Percentiles rank a stretch among this genome's conserved stretches.
Conservation (phyloP, 2,329 filamentous ascomycete genomes). For the Harringtonia aguacate region DNA sequence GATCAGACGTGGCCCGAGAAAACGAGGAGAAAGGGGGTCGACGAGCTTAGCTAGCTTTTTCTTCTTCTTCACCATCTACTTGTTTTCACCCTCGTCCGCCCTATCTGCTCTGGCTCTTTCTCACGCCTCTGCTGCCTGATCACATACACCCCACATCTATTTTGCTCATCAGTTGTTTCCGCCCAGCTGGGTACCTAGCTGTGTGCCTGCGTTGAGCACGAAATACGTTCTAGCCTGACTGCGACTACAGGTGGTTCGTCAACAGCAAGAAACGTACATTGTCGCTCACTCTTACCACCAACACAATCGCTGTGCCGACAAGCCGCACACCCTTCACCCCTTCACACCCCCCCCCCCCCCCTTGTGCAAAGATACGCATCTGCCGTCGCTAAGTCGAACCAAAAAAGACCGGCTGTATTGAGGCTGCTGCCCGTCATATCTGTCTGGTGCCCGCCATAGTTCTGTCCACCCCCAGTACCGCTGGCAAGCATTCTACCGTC, state of each 20-base stretch:
- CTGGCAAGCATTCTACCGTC: background rate
- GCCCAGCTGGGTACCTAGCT: too few relatives aligned
- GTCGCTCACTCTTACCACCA: background rate
- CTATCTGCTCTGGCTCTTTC: background rate
- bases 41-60: background rate
- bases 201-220: too few relatives aligned
- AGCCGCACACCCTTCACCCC: too few relatives aligned
- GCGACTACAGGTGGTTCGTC: too few relatives aligned
- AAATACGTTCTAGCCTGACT: too few relatives aligned
- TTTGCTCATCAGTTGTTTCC: too few relatives aligned
- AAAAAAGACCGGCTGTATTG: background rate
- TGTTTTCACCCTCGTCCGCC: background rate
- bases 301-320: background rate
- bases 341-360: too few relatives aligned
- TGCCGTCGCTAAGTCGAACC: conserved; percentile 3
- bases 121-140: too few relatives aligned
- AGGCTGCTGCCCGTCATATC: background rate
- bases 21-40: background rate
- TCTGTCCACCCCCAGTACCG: background rate
- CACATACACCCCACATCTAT: too few relatives aligned
- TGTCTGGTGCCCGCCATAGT: background rate
- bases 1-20: background rate
- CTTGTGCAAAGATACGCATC: background rate
- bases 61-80: background rate
- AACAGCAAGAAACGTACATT: too few relatives aligned